Evolutionary conservation across 495 filamentous ascomycete genomes (phyloP), one percentile per base, ranked within the genome.

Genomic region (Penicillium paradoxum): DNA sequence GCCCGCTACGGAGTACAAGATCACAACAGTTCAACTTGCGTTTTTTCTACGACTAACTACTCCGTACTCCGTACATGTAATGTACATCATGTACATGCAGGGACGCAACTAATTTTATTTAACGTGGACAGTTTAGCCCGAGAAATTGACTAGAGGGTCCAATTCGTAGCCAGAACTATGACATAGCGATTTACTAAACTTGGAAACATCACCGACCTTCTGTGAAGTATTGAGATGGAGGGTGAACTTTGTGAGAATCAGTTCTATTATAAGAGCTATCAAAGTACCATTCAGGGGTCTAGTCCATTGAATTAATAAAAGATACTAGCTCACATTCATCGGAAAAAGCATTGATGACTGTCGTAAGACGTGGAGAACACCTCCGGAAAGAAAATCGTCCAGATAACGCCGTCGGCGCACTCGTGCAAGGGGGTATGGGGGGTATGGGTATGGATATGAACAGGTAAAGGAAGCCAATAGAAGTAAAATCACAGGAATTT

Each of bases 401-500:
- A 41, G 48, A 41, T 50, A 50, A 50, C 48, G 49, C 49, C 49
- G 39, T 41, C 49, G 49, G 39, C 36, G 49, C n/a, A 42, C 49
- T 51, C 49, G 38, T 51, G 49, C 21, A 37, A 37, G 24, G 33
- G 37, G 17, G 10, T 24, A 9, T 21, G 47, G 45, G 47, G 15
- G 9, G 9, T 8, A 8, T 3, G 51, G 36, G 44, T 44, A 44
- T 44, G 38, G 21, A 50, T 53, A 34, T 27, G 54, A 53, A 45
- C 45, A 54, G 29, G 15, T 49, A 62, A 55, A 36, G 47, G 42
- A 56, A 64, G 60, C 57, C 27, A 47, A 51, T 44, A 34, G 32
- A 54, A 59, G 38, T 57, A 58, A 36, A 58, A 41, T 62, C 54
- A 64, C 62, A 64, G 41, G 41, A 60, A 55, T 52, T 62, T 62